Evolutionary conservation across 2,329 filamentous ascomycete genomes (phyloP), one percentile per base, ranked within the genome.

Genomic region (Alternaria viburni): DNA sequence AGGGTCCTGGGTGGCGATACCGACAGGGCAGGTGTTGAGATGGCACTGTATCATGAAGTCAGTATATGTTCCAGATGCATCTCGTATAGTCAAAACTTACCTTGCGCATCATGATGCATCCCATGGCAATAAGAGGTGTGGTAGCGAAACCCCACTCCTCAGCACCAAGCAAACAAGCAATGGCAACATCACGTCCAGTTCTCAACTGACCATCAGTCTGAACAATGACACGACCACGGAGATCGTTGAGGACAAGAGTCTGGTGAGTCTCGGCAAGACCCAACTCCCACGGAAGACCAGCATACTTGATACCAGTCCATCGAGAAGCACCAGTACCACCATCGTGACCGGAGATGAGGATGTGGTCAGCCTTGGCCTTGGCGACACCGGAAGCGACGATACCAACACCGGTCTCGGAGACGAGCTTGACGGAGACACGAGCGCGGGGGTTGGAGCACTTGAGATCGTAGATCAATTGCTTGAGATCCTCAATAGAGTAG

Each of bases 261-360:
- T 98, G 95, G 79, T 98, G 95, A 49, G 94, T 97, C 84, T 98
- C 95, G 6, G 95, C 95, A 73, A 98, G 91, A 87, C 95, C 95
- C 71, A 98, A 80, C 81, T 98, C 95, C 94, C 94, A 98, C 25
- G 95, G 95, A 36, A 97, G 89, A 87, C 95, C 95, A 54, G 94
- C 95, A 80, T 97, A 97, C 82, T 97, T 97, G 89, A 97, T 97
- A 85, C 95, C 95, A 76, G 95, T 98, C 95, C 95, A 98, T 81
- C 95, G 87, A 55, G 94, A 97, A 64, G 95, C 95, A 86, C 95
- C 95, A 65, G 95, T 98, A 80, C 95, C 95, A 85, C 95, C 95
- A 77, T 98, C 95, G 77, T 98, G 95, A 71, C 95, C 95, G 68
- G 95, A 97, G 75, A 98, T 97, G 75, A 98, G 83, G 69, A 98